These are phyloP conservation scores for Rhynchospora breviuscula DNA, from an alignment of 176 grass and related monocot genomes.

Conservation along the genomic window DNA sequence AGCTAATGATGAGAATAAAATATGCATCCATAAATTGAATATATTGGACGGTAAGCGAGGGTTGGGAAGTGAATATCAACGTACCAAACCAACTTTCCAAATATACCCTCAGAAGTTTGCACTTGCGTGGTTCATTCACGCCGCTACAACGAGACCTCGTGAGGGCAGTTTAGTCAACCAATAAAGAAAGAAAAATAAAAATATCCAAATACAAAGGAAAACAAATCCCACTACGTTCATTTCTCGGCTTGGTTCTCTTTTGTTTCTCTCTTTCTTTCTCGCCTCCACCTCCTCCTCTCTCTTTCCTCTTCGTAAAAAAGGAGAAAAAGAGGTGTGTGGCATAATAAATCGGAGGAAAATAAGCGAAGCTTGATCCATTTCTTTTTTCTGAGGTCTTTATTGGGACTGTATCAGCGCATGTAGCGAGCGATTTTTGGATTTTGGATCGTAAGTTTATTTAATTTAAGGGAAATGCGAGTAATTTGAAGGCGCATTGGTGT, in stretches of 20 bases:
- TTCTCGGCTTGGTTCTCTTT: constrained; percentile 18
- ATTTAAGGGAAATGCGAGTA: constrained; percentile 5
- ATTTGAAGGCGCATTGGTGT: constrained; percentile 19
- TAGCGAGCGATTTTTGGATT: background rate
- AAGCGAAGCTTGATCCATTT: background rate
- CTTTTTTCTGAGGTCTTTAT: background rate
- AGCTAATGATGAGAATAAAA: background rate
- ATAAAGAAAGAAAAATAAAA: constrained; percentile 3
- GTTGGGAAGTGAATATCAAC: background rate
- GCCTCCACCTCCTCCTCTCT: constrained; percentile 27
- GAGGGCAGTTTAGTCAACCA: constrained; percentile 53
- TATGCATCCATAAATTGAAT: background rate
- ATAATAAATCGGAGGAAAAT: background rate
- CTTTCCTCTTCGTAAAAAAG: constrained; percentile 32
- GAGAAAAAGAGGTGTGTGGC: constrained; percentile 25
- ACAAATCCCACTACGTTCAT: constrained; percentile 24
- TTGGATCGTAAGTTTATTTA: background rate
- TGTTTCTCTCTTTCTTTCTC: background rate
- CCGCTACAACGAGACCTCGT: background rate
- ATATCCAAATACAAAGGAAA: constrained; percentile 43
- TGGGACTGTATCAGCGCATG: background rate
- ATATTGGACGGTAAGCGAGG: background rate
- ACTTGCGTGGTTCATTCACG: background rate
- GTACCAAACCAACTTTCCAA: background rate
- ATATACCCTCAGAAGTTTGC: background rate